phyloP scores from a whole-genome alignment of 805 yeast species.

The Wickerhamiella domercqiae region DNA sequence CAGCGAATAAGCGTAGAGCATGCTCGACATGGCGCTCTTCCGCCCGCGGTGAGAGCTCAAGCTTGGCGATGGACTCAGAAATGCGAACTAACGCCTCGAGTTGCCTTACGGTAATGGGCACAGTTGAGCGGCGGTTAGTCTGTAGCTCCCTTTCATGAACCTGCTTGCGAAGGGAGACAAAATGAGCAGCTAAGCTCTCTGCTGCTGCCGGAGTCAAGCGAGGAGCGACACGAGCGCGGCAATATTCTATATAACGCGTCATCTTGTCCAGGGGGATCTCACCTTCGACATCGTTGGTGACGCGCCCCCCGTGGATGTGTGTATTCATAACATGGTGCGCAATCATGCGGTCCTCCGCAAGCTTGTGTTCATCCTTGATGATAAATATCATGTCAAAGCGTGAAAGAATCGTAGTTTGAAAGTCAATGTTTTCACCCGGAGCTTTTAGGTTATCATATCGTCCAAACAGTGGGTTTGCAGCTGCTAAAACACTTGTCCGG shows the following conservation, averaged over 20 bases:
- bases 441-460: constrained; percentile 90
- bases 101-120: constrained; percentile 95
- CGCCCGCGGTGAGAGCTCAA: constrained; percentile 70
- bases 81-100: constrained; percentile 94
- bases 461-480: constrained; percentile 96
- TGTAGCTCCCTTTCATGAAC: constrained; percentile 68
- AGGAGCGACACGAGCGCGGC: constrained; percentile 86
- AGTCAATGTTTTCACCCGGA: constrained; percentile 96
- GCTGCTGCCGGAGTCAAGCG: constrained; percentile 77
- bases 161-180: constrained; percentile 74
- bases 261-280: constrained; percentile 82
- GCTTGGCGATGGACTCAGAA: constrained; percentile 82
- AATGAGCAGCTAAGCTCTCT: constrained; percentile 78
- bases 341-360: constrained; percentile 66
- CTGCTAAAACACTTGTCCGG: constrained; percentile 90
- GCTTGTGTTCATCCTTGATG: constrained; percentile 89
- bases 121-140: constrained; percentile 78
- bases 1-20: constrained; percentile 84
- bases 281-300: constrained; percentile 34
- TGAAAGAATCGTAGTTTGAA: constrained; percentile 90
- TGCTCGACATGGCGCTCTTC: constrained; percentile 84
- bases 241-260: constrained; percentile 85
- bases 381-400: constrained; percentile 98
- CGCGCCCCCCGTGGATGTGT: constrained; percentile 59
- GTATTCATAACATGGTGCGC: constrained; percentile 92